These are phyloP conservation scores for Cyclaneusma minus DNA, from an alignment of 2,329 filamentous ascomycete genomes.

Conservation along the genomic window DNA sequence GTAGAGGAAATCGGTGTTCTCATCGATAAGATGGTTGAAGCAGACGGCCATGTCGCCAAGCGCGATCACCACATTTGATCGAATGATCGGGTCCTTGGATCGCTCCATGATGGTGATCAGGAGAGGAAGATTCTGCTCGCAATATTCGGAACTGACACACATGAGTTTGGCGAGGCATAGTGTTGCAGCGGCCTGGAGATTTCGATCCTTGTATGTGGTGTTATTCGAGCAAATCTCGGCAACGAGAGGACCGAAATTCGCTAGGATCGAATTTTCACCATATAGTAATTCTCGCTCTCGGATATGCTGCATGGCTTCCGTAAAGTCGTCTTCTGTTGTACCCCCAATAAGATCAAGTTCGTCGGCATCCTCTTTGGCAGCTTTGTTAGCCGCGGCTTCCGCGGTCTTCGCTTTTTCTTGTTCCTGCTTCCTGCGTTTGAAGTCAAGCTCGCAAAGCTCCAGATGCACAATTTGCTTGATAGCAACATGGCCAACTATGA, in stretches of 20 bases:
- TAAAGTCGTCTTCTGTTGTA: constrained; percentile 89
- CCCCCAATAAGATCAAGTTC: constrained; percentile 94
- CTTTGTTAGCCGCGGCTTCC: constrained; percentile 28
- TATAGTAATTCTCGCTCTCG: constrained; percentile 74
- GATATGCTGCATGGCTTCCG: constrained; percentile 71
- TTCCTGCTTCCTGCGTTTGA: constrained; percentile 88
- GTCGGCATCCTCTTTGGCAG: constrained; percentile 55
- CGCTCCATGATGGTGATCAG: constrained; percentile 97
- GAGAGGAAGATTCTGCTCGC: constrained; percentile 79
- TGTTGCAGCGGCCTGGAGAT: constrained; percentile 83
- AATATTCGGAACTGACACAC: constrained; percentile 96
- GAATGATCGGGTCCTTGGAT: constrained; percentile 78
- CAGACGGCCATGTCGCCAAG: constrained; percentile 98
- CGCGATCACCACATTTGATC: constrained; percentile 92
- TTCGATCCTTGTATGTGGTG: constrained; percentile 77
- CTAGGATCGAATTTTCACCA: constrained; percentile 68
- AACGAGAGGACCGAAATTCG: constrained; percentile 81
- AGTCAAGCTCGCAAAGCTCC: constrained; percentile 93
- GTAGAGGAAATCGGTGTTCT: constrained; percentile 97
- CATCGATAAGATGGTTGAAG: constrained; percentile 98
- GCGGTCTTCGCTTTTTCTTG: constrained; percentile 52
- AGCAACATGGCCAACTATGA: constrained; percentile 89
- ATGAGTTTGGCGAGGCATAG: constrained; percentile 94
- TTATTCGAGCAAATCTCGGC: constrained; percentile 92
- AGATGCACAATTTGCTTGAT: constrained; percentile 99